Conservation (phyloP, 495 filamentous ascomycete genomes). For the Extremus antarcticus region DNA sequence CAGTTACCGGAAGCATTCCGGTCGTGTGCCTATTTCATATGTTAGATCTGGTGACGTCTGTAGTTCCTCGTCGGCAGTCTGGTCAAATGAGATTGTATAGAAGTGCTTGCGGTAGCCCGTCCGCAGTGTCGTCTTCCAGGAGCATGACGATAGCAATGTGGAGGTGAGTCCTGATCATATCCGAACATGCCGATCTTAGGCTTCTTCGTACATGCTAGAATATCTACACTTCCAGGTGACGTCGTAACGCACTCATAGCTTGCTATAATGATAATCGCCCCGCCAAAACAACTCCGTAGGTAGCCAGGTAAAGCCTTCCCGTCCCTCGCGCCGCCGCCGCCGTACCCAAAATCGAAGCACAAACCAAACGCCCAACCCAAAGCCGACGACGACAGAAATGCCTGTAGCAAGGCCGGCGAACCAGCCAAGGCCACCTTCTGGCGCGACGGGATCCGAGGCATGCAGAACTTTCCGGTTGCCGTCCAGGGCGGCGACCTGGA, state of each 20-base stretch:
- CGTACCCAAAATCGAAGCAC: neutral
- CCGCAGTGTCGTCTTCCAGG: too few species aligned
- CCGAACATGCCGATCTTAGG: neutral
- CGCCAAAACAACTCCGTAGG: neutral
- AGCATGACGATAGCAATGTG: too few species aligned
- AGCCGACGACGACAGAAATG: neutral
- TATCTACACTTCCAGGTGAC: too few species aligned
- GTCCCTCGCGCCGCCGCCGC: neutral
- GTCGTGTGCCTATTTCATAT: too few species aligned
- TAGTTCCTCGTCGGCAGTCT: too few species aligned
- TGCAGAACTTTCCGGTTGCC: constrained; percentile 2
- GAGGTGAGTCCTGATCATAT: too few species aligned
- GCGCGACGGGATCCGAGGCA: neutral
- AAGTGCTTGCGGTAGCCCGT: too few species aligned
- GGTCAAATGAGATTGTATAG: too few species aligned
- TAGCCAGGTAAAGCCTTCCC: neutral
- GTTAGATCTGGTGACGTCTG: too few species aligned
- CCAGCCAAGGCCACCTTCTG: neutral
- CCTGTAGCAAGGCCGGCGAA: neutral
- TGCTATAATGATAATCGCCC: neutral
- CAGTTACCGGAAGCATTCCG: too few species aligned
- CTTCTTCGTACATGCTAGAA: neutral
- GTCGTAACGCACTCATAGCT: neutral
- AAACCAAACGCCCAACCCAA: neutral
- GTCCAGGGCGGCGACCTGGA: constrained; percentile 13